Evolutionary conservation across 352 stramenopile genomes (phyloP), one percentile per base, ranked within the genome.

Genomic region (Globisporangium viniferum): DNA sequence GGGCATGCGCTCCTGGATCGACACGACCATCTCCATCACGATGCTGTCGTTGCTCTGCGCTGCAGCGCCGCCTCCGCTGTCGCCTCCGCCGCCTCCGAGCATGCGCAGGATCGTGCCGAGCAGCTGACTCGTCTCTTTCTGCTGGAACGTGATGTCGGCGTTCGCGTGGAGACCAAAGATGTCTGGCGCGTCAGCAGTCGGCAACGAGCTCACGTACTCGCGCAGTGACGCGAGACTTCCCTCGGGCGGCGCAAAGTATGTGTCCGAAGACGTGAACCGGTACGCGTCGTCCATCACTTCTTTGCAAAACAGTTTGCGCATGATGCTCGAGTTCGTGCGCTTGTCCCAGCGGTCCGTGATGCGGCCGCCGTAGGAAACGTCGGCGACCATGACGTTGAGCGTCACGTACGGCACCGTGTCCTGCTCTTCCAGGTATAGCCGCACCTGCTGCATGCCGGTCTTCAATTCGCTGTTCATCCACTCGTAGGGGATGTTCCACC

Each of bases 381-480:
- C 94, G 7, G 92, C 94, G 5, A 98, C 92, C 79, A 98, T 97
- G 48, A 97, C 91, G 67, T 98, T 98, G 29, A 98, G 71, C 22
- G 94, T 98, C 66, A 98, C 77, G 66, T 96, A 98, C 44, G 95
- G 94, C n/a, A 98, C 88, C 0, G 80, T 74, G 12, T 97, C 90
- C 59, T 98, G 94, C 66, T 98, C 95, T 59, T 98, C 94, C 1
- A 98, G 77, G 72, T 98, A 98, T 62, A 97, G 72, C 18, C 91
- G 82, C 24, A 97, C 83, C 68, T 97, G 90, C 72, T 93, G 95
- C 87, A 97, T 97, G 20, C 88, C 93, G 31, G 94, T 97, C 72
- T 98, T 98, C 3, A 98, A 62, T 68, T 98, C 95, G 58, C 84
- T 97, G 62, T 98, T 98, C 92, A 98, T 98, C 93, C 94, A 98